These are phyloP conservation scores for Sugiyamaella pinicola DNA, from an alignment of 1,139 yeast species.

Conservation along the genomic window DNA sequence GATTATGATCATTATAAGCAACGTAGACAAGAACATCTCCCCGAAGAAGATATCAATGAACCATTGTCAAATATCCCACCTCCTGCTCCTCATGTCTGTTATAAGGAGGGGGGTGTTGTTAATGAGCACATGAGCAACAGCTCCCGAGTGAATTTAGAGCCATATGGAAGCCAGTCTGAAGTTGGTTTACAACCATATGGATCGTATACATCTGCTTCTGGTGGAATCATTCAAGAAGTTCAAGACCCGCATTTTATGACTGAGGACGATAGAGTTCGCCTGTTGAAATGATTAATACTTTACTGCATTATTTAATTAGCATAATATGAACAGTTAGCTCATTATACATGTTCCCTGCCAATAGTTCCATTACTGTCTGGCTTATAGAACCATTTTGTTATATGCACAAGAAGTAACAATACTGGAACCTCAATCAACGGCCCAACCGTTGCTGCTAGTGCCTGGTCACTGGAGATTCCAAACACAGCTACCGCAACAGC, in stretches of 20 bases:
- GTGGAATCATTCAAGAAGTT: conserved; percentile 3
- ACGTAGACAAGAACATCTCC: neutral
- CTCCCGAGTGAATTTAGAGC: neutral
- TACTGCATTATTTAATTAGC: neutral
- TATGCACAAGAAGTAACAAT: conserved; percentile 48
- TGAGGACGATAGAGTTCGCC: conserved; percentile 11
- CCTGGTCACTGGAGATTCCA: conserved; percentile 56
- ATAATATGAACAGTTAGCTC: neutral
- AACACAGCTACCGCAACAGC: conserved; percentile 58
- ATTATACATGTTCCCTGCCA: neutral
- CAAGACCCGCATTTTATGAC: conserved; percentile 2
- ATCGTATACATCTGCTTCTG: conserved; percentile 1
- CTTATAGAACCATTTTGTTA: conserved; percentile 25
- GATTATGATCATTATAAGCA: conserved; percentile 33
- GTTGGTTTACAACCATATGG: neutral
- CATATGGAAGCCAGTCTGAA: neutral
- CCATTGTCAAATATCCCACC: neutral
- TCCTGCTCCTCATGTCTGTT: neutral
- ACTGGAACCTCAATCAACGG: conserved; percentile 61
- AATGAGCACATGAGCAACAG: neutral
- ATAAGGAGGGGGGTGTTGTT: neutral
- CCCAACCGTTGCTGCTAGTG: conserved; percentile 63
- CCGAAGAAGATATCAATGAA: neutral
- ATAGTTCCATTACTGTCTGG: conserved; percentile 1
- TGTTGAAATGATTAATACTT: neutral